phyloP scores from a whole-genome alignment of 2,329 filamentous ascomycete genomes.

The Aaosphaeria arxii region DNA sequence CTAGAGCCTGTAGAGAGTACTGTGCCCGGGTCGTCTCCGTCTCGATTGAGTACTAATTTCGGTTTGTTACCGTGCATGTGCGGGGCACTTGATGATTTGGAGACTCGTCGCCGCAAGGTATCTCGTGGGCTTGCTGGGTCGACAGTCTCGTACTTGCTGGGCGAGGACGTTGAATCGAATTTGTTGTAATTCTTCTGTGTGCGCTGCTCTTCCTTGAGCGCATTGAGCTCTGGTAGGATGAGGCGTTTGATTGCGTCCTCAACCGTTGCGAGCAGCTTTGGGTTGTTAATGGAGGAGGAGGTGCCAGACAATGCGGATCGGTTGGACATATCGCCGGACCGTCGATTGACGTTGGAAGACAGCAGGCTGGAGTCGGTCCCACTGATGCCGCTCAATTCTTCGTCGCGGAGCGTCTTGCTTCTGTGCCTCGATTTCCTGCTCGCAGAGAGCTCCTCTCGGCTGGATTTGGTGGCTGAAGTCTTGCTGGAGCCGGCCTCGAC shows the following conservation, averaged over 20 bases:
- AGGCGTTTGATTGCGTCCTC: conserved; percentile 89
- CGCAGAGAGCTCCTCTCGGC: conserved; percentile 26
- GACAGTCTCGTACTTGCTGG: conserved; percentile 55
- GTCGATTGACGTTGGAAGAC: conserved; percentile 57
- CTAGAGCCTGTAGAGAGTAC: conserved; percentile 55
- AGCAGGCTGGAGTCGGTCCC: conserved; percentile 62
- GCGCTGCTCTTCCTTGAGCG: conserved; percentile 86
- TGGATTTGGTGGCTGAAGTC: conserved; percentile 14
- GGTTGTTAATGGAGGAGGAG: conserved; percentile 85
- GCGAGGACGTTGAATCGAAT: conserved; percentile 58
- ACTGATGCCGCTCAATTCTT: conserved; percentile 37
- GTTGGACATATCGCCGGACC: conserved; percentile 56
- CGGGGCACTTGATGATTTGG: conserved; percentile 60
- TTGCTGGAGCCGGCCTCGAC: conserved; percentile 37
- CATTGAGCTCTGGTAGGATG: conserved; percentile 87
- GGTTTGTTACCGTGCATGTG: conserved; percentile 56
- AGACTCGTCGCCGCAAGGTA: conserved; percentile 51
- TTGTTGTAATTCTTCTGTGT: conserved; percentile 68
- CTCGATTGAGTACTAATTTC: conserved; percentile 58
- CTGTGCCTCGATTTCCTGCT: conserved; percentile 36
- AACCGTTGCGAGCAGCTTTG: conserved; percentile 83
- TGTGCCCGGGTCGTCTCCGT: conserved; percentile 58
- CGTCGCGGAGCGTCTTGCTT: conserved; percentile 46
- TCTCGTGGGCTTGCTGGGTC: conserved; percentile 51
- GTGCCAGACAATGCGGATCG: conserved; percentile 52